A percentile compares a stretch with the other conserved stretches of the same genome.
phyloP scores from a whole-genome alignment of 495 filamentous ascomycete species.

The Talaromyces nanjingensis region DNA sequence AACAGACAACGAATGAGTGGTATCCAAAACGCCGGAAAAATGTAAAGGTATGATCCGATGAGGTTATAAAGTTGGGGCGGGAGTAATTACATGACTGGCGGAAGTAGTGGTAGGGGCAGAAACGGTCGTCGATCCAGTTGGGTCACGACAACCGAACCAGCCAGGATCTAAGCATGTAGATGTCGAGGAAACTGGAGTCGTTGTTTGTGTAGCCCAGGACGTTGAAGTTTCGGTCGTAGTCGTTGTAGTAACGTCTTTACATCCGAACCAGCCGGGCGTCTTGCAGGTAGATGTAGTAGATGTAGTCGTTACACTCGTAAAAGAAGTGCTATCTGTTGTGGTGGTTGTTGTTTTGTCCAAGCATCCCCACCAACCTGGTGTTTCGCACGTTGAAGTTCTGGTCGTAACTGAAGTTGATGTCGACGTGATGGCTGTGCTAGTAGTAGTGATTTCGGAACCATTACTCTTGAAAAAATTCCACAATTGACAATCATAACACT shows the following conservation, averaged over 20 bases:
- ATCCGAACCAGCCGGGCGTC: slow-evolving; percentile 65
- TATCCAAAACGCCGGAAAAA: too few relatives aligned
- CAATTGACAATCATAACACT: slow-evolving; percentile 82
- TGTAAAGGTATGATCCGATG: too few relatives aligned
- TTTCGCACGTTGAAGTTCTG: slow-evolving; percentile 77
- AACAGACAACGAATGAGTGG: too few relatives aligned
- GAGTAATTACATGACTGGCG: background rate
- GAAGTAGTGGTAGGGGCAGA: slow-evolving; percentile 15
- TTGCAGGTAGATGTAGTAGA: slow-evolving; percentile 70
- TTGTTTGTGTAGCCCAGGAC: background rate
- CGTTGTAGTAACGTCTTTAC: slow-evolving; percentile 37
- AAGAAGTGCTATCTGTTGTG: slow-evolving; percentile 41
- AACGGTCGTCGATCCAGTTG: too few relatives aligned
- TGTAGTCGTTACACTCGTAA: slow-evolving; percentile 46
- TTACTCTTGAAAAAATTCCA: slow-evolving; percentile 96
- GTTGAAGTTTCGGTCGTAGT: slow-evolving; percentile 16
- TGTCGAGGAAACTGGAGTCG: slow-evolving; percentile 15
- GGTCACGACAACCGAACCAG: background rate
- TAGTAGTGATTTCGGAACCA: slow-evolving; percentile 66
- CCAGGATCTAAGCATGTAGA: slow-evolving; percentile 55
- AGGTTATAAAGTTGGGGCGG: background rate
- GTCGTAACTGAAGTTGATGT: too few relatives aligned
- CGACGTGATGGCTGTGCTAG: slow-evolving; percentile 17
- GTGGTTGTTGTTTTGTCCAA: slow-evolving; percentile 58
- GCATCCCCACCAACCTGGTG: slow-evolving; percentile 65